These are phyloP conservation scores for Casuarina glauca DNA, from an alignment of 306 rosid species.

Conservation along the genomic window DNA sequence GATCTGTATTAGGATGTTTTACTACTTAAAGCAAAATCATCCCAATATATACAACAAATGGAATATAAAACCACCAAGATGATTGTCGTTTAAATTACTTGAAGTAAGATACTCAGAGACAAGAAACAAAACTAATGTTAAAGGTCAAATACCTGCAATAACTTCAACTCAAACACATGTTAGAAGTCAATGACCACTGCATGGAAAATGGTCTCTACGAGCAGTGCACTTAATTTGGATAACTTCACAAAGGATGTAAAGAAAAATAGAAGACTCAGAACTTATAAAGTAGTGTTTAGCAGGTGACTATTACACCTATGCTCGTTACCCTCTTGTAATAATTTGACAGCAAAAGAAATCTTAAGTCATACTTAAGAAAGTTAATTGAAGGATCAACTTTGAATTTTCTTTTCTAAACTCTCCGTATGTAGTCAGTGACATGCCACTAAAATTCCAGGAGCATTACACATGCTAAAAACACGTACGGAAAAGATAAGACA, in stretches of 20 bases:
- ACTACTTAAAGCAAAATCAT: background rate
- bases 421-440: background rate
- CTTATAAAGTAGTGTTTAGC: background rate
- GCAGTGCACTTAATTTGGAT: background rate
- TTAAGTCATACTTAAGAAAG: background rate
- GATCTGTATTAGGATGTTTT: background rate
- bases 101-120: background rate
- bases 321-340: background rate
- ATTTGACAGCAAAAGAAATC: background rate
- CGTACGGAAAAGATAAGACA: slow-evolving; percentile 79
- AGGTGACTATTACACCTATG: background rate
- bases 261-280: background rate
- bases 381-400: background rate
- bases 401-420: background rate
- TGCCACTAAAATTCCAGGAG: background rate
- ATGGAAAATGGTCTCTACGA: background rate
- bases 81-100: background rate
- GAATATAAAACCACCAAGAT: background rate
- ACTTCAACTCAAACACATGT: background rate
- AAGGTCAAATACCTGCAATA: background rate
- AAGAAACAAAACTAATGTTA: background rate
- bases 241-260: background rate
- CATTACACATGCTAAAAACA: slow-evolving; percentile 19
- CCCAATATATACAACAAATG: background rate
- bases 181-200: background rate